A percentile compares a stretch with the other conserved stretches of the same genome.
These are phyloP conservation scores for Hericium erinaceus DNA, from an alignment of 768 basidiomycete genomes.

Conservation along the genomic window DNA sequence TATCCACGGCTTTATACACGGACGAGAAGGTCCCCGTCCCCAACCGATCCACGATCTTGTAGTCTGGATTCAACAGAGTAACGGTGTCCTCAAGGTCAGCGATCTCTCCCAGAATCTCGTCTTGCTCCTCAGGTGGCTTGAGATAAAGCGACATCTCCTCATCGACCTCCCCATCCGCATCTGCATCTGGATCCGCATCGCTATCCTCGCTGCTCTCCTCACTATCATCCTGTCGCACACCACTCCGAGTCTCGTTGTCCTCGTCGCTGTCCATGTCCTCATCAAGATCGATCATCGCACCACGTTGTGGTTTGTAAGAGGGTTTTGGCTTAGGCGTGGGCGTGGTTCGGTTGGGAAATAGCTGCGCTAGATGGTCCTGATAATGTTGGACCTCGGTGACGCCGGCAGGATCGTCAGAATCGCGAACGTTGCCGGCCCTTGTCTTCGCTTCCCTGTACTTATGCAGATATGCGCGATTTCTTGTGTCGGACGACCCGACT, in stretches of 20 bases:
- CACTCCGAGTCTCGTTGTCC: slow-evolving; percentile 10
- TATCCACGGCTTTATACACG: slow-evolving; percentile 95
- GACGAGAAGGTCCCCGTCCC: slow-evolving; percentile 98
- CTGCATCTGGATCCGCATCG: slow-evolving; percentile 24
- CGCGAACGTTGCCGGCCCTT: slow-evolving; percentile 19
- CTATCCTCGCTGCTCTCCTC: slow-evolving; percentile 19
- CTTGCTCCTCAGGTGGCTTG: slow-evolving; percentile 57
- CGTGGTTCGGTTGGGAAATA: slow-evolving; percentile 25
- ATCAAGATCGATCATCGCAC: slow-evolving; percentile 35
- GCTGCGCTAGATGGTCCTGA: slow-evolving; percentile 38
- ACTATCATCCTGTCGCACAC: slow-evolving; percentile 17
- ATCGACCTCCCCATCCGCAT: slow-evolving; percentile 34
- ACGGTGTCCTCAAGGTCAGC: slow-evolving; percentile 55
- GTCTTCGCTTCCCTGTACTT: slow-evolving; percentile 28
- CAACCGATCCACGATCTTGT: slow-evolving; percentile 79
- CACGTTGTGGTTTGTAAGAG: background rate
- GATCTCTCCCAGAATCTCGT: slow-evolving; percentile 74
- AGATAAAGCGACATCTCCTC: slow-evolving; percentile 53
- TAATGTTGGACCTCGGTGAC: slow-evolving; percentile 36
- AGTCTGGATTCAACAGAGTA: slow-evolving; percentile 55
- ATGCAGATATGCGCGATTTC: slow-evolving; percentile 37
- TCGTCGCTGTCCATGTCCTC: slow-evolving; percentile 46
- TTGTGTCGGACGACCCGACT: slow-evolving; percentile 49
- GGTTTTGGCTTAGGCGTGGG: slow-evolving; percentile 3
- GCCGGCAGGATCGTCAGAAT: slow-evolving; percentile 45